Base-by-base conservation (phyloP, 805 yeast genomes). In the Maudiozyma pseudohumilis region DNA sequence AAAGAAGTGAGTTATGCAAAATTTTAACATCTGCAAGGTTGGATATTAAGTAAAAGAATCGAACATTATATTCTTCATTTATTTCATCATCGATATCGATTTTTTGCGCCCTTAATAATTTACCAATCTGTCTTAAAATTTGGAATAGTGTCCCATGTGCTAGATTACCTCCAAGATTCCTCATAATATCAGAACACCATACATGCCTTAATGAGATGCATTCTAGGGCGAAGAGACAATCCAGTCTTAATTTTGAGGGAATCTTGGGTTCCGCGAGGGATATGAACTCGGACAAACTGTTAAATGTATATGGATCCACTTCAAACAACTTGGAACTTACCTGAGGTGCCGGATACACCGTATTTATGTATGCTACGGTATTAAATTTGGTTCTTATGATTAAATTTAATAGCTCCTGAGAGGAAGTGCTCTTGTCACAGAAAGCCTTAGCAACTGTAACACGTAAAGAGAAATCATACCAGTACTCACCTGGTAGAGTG, bases 121-220 rank as follows among this genome's bases (percentile, higher is more conserved):
- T 74, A 38, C 74, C 65, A n/a, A 85, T 73, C 30, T 67, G 66
- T 40, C 88, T 71, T 21, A 87, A 55, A 22, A 79, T 71, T 50
- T 83, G 87, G 61, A 81, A 83, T 28, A 88, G 52, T 10, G 77
- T 61, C 1, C 96, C 96, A 58, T 88, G 95, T 42, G 78, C 76
- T 28, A 88, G 86, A 54, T 85, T 85, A 8, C 92, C 96, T 16
- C 92, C 85, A 45, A 87, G 57, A 10, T 83, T 77, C 40, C 86
- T 69, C 37, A 87, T 67, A 17, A 88, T 68, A 46, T 87, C 96
- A 35, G 79, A 68, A 13, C 88, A 79, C 74, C 87, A 80, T 4
- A 70, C 69, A 33, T 75, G 75, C 49, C 75, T 77, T 16, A 71
- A 64, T 1, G 94, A 71, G 5, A 85, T 74, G 43, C 78, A 73